Evolutionary conservation across 768 basidiomycete genomes (phyloP), one percentile per base, ranked within the genome.

Genomic region (Xerocomellus chrysenteron): DNA sequence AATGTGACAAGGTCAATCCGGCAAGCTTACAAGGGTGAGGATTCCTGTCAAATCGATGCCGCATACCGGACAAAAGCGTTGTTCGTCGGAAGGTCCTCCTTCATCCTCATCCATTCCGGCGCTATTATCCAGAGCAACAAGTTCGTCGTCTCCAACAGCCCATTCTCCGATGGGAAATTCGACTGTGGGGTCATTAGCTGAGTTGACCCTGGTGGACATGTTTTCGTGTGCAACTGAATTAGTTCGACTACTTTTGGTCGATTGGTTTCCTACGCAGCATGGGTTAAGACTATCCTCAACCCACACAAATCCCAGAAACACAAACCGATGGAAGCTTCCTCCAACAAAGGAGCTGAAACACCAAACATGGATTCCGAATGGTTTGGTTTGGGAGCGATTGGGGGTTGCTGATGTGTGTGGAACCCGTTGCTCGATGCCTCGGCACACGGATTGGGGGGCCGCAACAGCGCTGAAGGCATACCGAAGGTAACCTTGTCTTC

Each of bases 121-220:
- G 9, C 4, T 33, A 37, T 65, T 63, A 19, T 72, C 73, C 13
- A 73, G 65, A 19, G 70, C 61, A 55, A 68, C 71, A 8, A 79
- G 68, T 68, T 87, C 92, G 60, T 93, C 92, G 61, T 92, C 90
- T 12, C 83, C 88, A 63, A 75, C 84, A 42, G 76, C 82, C 90
- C 90, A 92, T 8, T 84, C 83, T 33, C 80, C 80, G 17, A 75
- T 75, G 26, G 66, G 39, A 53, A 71, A 70, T 13, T 55, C 62
- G 17, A 42, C 30, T 21, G n/a, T 5, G 7, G 42, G 14, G 7
- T 44, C 48, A 21, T 37, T 24, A 17, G 4, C 26, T 17, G 43
- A 45, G 30, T 33, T 19, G 10, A 26, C 36, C 12, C 14, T 17
- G 30, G 26, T 13, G 17, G 46, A 39, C 9, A 24, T 14, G 11